A percentile compares a stretch with the other conserved stretches of the same genome.
Evolutionary conservation across 169 alveolate species (phyloP).

Genomic region (Cryptosporidium xiaoi): DNA sequence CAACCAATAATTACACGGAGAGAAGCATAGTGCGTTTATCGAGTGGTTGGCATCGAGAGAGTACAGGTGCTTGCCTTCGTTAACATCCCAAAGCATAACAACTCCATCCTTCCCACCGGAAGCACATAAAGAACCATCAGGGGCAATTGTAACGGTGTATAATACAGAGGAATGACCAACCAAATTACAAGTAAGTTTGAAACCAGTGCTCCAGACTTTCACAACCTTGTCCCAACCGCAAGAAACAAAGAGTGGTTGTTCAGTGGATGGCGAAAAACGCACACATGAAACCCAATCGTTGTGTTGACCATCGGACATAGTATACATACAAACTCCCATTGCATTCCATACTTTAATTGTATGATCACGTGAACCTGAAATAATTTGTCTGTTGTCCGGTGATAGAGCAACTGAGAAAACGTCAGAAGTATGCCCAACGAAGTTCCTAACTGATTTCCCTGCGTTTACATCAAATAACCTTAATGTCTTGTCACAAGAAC

Average conservation of each 20-base stretch:
- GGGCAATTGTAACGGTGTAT: conserved; percentile 94
- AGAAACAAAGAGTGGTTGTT: conserved; percentile 94
- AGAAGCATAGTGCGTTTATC: conserved; percentile 94
- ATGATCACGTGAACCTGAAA: conserved; percentile 97
- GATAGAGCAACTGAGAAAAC: conserved; percentile 96
- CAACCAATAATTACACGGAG: conserved; percentile 96
- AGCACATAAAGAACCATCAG: conserved; percentile 97
- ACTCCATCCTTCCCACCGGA: conserved; percentile 99
- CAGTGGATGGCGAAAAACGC: conserved; percentile 95
- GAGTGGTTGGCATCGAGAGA: conserved; percentile 92
- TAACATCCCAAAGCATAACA: conserved; percentile 95
- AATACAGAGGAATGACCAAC: conserved; percentile 96
- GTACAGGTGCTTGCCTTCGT: conserved; percentile 94
- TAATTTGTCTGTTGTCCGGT: conserved; percentile 98
- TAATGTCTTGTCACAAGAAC: conserved; percentile 93
- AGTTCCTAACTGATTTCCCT: conserved; percentile 91
- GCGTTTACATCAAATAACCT: conserved; percentile 93
- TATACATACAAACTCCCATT: conserved; percentile 96
- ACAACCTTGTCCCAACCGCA: conserved; percentile 98
- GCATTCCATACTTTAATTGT: conserved; percentile 97
- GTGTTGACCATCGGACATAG: conserved; percentile 93
- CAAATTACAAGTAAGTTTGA: conserved; percentile 92
- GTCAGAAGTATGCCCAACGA: conserved; percentile 93
- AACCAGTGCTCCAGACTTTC: conserved; percentile 88
- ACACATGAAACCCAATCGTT: conserved; percentile 98